phyloP scores from a whole-genome alignment of 768 basidiomycete species.

The Mycena albidolilacea region DNA sequence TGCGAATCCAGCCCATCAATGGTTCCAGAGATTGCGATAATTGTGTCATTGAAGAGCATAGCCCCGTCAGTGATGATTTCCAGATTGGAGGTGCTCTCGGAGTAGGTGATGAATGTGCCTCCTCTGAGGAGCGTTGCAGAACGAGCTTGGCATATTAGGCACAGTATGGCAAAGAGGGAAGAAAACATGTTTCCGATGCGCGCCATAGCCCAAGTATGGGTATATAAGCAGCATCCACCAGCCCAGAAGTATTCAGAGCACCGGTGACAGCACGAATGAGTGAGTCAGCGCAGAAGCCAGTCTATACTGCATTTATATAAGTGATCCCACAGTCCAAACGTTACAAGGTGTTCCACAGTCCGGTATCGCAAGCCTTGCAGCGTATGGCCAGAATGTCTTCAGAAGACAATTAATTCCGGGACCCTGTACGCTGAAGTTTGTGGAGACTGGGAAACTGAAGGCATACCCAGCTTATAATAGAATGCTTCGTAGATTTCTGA shows the following conservation, averaged over 20 bases:
- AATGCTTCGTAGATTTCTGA: background rate
- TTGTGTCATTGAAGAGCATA: constrained; percentile 29
- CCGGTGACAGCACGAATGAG: background rate
- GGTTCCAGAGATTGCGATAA: constrained; percentile 24
- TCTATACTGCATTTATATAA: background rate
- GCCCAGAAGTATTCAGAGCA: background rate
- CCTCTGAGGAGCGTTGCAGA: constrained; percentile 28
- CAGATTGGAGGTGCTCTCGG: constrained; percentile 18
- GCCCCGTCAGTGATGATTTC: constrained; percentile 29
- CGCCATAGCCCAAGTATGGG: background rate
- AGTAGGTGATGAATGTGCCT: constrained; percentile 33
- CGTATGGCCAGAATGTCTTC: too few relatives aligned
- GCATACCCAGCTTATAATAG: too few relatives aligned
- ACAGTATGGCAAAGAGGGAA: background rate
- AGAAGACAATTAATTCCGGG: too few relatives aligned
- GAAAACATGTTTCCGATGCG: constrained; percentile 1
- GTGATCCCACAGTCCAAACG: too few relatives aligned
- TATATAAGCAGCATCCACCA: background rate
- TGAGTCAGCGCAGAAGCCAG: background rate
- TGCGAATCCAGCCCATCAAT: constrained; percentile 29
- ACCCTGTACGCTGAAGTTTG: too few relatives aligned
- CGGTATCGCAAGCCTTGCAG: too few relatives aligned
- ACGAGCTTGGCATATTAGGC: constrained; percentile 9
- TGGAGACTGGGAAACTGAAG: too few relatives aligned
- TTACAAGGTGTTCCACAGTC: too few relatives aligned